These are phyloP conservation scores for Ophiostoma pallidulum DNA, from an alignment of 2,329 filamentous ascomycete genomes.

Conservation along the genomic window DNA sequence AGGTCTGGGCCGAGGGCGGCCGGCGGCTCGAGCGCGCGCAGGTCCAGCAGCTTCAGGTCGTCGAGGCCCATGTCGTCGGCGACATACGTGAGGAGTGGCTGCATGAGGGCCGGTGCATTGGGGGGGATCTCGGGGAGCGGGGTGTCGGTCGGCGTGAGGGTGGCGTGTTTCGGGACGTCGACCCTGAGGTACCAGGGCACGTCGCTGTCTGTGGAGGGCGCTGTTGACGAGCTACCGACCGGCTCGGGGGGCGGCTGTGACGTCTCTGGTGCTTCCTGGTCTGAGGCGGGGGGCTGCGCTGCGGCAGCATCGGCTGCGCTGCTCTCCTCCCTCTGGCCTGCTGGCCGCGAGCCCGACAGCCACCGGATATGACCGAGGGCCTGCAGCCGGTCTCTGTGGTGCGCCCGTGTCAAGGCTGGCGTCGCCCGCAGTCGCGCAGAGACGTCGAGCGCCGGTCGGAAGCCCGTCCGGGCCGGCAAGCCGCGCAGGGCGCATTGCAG, in stretches of 20 bases:
- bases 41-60: constrained; percentile 67
- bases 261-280: too few species aligned
- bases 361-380: not conserved
- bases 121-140: constrained; percentile 49
- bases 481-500: constrained; percentile 2
- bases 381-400: not conserved
- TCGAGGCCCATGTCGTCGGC: constrained; percentile 82
- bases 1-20: constrained; percentile 80
- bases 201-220: not conserved
- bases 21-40: constrained; percentile 75
- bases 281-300: too few species aligned
- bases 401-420: not conserved
- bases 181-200: constrained; percentile 75
- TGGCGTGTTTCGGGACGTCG: constrained; percentile 45
- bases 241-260: not conserved
- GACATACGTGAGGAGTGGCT: constrained; percentile 64
- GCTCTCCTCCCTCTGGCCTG: too few species aligned
- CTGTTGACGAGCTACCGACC: not conserved
- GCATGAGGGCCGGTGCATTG: constrained; percentile 61
- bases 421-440: not conserved
- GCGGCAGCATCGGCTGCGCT: too few species aligned
- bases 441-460: not conserved
- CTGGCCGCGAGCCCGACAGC: not conserved
- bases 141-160: constrained; percentile 36
- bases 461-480: not conserved